Percentiles rank a stretch among this genome's conserved stretches.
These are phyloP conservation scores for Heteromeles arbutifolia DNA, from an alignment of 306 rosid species.

Conservation along the genomic window DNA sequence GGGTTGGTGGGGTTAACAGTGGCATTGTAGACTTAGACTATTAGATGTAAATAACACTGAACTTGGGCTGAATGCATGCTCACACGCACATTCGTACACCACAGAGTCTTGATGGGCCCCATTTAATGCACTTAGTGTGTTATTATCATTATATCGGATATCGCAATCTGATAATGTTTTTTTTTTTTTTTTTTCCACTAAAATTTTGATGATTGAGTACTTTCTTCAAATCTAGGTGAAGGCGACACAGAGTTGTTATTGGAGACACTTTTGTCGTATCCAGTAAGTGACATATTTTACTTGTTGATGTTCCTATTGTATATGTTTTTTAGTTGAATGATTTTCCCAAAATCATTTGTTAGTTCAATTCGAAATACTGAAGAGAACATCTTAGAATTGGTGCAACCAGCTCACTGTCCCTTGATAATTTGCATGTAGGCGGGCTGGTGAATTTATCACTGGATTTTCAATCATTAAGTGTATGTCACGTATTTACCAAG, in stretches of 20 bases:
- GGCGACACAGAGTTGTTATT: slow-evolving; percentile 55
- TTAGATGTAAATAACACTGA: not conserved
- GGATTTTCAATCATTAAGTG: not conserved
- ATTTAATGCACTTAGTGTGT: not conserved
- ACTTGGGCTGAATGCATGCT: not conserved
- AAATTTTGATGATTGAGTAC: slow-evolving; percentile 9
- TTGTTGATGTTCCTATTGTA: not conserved
- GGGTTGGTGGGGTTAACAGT: not conserved
- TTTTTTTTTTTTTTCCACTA: not conserved
- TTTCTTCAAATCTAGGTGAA: slow-evolving; percentile 58
- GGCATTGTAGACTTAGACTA: not conserved
- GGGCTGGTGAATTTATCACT: not conserved
- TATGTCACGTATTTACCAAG: not conserved
- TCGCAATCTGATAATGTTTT: not conserved
- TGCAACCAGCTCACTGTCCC: not conserved
- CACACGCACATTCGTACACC: not conserved
- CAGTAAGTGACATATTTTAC: slow-evolving; percentile 42
- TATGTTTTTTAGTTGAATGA: too few species aligned
- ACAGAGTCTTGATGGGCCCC: not conserved
- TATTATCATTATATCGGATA: not conserved
- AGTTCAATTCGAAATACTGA: not conserved
- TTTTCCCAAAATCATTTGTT: not conserved
- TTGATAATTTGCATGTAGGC: not conserved
- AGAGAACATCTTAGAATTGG: not conserved
- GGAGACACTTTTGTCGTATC: slow-evolving; percentile 55